Evolutionary conservation across 1,284 basidiomycete species (phyloP).

Genomic region (Moniliophthora roreri): DNA sequence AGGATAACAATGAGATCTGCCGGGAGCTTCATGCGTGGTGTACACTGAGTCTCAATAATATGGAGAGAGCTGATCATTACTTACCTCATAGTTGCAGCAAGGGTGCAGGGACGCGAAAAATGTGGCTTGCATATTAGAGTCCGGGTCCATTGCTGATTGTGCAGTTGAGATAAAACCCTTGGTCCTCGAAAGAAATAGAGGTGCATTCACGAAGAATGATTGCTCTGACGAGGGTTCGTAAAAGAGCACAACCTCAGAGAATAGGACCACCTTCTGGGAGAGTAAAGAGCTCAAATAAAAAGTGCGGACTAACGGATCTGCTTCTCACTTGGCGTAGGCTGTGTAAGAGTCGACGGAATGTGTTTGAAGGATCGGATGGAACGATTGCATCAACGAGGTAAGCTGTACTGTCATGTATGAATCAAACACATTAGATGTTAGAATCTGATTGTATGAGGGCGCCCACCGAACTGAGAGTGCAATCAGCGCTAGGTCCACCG

Average conservation of each 20-base stretch:
- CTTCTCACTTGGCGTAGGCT: slow-evolving; percentile 30
- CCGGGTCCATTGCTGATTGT: background rate
- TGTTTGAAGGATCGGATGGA: slow-evolving; percentile 22
- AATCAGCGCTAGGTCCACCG: slow-evolving; percentile 23
- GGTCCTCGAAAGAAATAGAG: slow-evolving; percentile 19
- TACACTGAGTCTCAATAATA: background rate
- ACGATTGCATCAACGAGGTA: slow-evolving; percentile 40
- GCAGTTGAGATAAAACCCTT: background rate
- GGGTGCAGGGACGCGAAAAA: background rate
- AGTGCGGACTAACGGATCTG: background rate
- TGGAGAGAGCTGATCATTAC: background rate
- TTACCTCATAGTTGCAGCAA: no score
- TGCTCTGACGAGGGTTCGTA: slow-evolving; percentile 42
- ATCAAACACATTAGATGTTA: background rate
- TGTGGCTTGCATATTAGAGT: background rate
- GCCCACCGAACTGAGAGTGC: slow-evolving; percentile 19
- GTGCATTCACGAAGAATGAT: slow-evolving; percentile 42
- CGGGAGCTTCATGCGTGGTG: background rate
- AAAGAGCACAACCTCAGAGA: slow-evolving; percentile 36
- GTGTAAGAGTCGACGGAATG: slow-evolving; percentile 27
- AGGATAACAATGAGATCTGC: slow-evolving; percentile 2
- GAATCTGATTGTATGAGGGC: background rate
- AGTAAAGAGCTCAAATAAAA: background rate
- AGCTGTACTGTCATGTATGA: slow-evolving; percentile 32
- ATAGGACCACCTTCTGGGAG: slow-evolving; percentile 24